phyloP scores from a whole-genome alignment of 805 yeast genomes.

The Pichia scutulata region DNA sequence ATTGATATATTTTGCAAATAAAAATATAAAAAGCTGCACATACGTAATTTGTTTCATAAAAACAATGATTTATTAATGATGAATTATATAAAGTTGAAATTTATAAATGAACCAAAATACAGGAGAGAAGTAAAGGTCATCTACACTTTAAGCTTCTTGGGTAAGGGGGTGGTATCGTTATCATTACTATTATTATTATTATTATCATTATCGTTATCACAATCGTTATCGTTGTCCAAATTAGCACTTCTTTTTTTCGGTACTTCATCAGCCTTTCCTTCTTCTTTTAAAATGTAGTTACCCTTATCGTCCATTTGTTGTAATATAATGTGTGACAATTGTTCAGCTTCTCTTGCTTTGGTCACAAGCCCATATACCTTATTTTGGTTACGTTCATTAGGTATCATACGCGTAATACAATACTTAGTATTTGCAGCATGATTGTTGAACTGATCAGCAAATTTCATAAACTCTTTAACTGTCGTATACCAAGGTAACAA shows the following conservation, averaged over 20 bases:
- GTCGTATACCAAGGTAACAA: slow-evolving; percentile 48
- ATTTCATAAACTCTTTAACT: slow-evolving; percentile 46
- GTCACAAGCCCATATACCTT: slow-evolving; percentile 50
- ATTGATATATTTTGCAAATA: too few species aligned
- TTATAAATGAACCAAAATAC: not conserved
- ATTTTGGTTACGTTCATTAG: slow-evolving; percentile 31
- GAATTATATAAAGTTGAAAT: too few species aligned
- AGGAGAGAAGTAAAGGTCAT: too few species aligned
- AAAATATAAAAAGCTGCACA: too few species aligned
- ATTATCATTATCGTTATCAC: not conserved
- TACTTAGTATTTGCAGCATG: slow-evolving; percentile 72
- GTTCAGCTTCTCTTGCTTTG: slow-evolving; percentile 47
- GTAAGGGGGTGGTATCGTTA: not conserved
- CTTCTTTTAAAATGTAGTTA: slow-evolving; percentile 6
- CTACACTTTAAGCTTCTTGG: not conserved
- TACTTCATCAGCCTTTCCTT: slow-evolving; percentile 3
- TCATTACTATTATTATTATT: too few species aligned
- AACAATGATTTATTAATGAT: slow-evolving; percentile 8
- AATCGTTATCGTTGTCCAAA: not conserved
- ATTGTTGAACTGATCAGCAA: slow-evolving; percentile 53
- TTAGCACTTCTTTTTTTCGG: not conserved
- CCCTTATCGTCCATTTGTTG: slow-evolving; percentile 33
- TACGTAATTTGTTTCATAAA: too few species aligned
- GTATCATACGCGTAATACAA: slow-evolving; percentile 68
- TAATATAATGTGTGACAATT: slow-evolving; percentile 32